These are phyloP conservation scores for Penicillium paxilli DNA, from an alignment of 495 filamentous ascomycete genomes.

Conservation along the genomic window DNA sequence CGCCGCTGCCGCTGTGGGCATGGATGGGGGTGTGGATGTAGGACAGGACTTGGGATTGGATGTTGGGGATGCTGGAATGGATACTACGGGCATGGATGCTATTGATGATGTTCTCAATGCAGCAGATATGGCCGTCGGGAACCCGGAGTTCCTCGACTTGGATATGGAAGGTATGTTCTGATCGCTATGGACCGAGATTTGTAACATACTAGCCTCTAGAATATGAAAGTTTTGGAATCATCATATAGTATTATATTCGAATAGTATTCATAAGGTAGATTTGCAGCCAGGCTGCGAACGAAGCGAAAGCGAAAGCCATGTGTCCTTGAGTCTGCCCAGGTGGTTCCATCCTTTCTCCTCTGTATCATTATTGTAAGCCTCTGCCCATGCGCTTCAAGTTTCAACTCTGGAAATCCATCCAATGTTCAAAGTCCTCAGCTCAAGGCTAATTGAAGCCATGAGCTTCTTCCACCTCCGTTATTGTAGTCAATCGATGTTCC, in stretches of 20 bases:
- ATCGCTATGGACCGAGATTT: background rate
- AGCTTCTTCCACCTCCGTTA: no score
- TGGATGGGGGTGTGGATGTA: conserved; percentile 23
- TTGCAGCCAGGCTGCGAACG: conserved; percentile 2
- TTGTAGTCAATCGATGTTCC: no score
- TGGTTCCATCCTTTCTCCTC: no score
- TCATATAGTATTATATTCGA: background rate
- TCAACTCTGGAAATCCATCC: background rate
- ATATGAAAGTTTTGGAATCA: background rate
- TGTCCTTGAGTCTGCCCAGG: no score
- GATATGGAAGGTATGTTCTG: conserved; percentile 53
- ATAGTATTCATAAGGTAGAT: background rate
- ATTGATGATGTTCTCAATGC: conserved; percentile 51
- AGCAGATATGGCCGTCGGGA: conserved; percentile 47
- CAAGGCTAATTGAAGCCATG: no score
- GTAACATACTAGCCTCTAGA: background rate
- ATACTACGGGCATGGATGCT: conserved; percentile 38
- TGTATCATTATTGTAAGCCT: background rate
- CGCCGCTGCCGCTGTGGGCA: conserved; percentile 32
- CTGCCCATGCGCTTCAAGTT: background rate
- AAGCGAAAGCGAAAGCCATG: background rate
- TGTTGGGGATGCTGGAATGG: conserved; percentile 27
- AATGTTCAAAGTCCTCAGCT: no score
- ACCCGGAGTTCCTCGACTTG: conserved; percentile 50
- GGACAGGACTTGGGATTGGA: conserved; percentile 34